Percentiles rank a stretch among this genome's conserved stretches.
Conservation (phyloP, 2,329 filamentous ascomycete species). For the Fusarium devonianum region DNA sequence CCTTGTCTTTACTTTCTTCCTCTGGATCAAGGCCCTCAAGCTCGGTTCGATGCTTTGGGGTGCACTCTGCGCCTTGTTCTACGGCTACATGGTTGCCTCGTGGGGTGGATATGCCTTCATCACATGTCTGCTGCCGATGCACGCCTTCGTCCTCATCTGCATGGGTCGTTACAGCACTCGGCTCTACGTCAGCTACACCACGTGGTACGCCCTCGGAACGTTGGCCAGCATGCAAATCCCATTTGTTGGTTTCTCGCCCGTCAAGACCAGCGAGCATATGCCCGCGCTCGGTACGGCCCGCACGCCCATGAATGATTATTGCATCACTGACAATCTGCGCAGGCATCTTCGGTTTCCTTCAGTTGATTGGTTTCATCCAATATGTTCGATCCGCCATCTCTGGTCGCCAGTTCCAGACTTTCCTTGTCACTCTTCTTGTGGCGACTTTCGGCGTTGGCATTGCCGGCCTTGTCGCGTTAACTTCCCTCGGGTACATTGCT, state of each 20-base stretch:
- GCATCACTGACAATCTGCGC: slow-evolving; percentile 15
- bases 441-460: slow-evolving; percentile 77
- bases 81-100: slow-evolving; percentile 99
- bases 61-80: slow-evolving; percentile 91
- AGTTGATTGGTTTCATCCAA: slow-evolving; percentile 90
- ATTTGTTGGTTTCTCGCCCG: slow-evolving; percentile 95
- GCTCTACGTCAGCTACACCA: slow-evolving; percentile 95
- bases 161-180: slow-evolving; percentile 97
- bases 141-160: slow-evolving; percentile 90
- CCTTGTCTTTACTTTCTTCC: slow-evolving; percentile 96
- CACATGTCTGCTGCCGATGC: slow-evolving; percentile 93
- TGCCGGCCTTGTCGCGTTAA: slow-evolving; percentile 81
- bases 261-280: slow-evolving; percentile 99
- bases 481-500: slow-evolving; percentile 88
- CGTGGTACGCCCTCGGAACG: slow-evolving; percentile 96
- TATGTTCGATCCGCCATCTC: slow-evolving; percentile 89
- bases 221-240: slow-evolving; percentile 99
- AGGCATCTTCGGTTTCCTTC: slow-evolving; percentile 95
- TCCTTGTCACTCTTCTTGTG: slow-evolving; percentile 79
- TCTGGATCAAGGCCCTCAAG: slow-evolving; percentile 99
- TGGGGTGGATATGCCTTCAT: slow-evolving; percentile 99
- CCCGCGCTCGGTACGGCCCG: slow-evolving; percentile 76
- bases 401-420: slow-evolving; percentile 91
- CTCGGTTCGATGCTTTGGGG: slow-evolving; percentile 97
- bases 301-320: neutral